Conservation (phyloP, 192 early-diverging fungal genomes). For the Rhizophagus prolifer region DNA sequence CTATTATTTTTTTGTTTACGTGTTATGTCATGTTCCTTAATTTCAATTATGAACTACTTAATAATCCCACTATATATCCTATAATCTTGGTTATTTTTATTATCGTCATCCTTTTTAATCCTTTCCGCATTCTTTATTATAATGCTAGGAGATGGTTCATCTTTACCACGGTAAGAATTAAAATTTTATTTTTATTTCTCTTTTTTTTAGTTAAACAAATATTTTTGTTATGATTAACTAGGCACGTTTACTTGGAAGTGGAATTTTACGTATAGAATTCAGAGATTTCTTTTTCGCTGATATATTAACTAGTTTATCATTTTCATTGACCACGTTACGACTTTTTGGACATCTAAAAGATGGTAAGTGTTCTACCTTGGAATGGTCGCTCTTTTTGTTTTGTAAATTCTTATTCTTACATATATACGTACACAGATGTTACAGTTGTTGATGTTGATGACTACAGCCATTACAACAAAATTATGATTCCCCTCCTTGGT, state of each 20-base stretch:
- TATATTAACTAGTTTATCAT: conserved; percentile 70
- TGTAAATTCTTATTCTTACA: neutral
- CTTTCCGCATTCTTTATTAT: conserved; percentile 42
- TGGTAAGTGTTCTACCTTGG: neutral
- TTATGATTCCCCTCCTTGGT: neutral
- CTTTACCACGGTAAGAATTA: conserved; percentile 32
- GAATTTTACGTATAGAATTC: conserved; percentile 67
- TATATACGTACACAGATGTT: neutral
- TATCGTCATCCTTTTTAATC: conserved; percentile 35
- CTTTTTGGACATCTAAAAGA: conserved; percentile 50
- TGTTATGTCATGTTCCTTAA: neutral
- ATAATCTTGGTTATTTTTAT: conserved; percentile 30
- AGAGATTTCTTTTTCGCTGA: conserved; percentile 82
- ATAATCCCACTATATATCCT: neutral
- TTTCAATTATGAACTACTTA: too few species aligned
- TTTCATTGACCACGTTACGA: conserved; percentile 62
- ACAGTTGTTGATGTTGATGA: too few species aligned
- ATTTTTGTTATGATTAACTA: conserved; percentile 27
- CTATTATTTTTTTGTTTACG: neutral
- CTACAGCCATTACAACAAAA: too few species aligned
- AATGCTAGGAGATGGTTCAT: conserved; percentile 42
- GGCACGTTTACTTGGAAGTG: conserved; percentile 58
- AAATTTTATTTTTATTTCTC: too few species aligned
- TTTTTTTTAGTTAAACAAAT: too few species aligned
- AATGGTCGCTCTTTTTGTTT: neutral